Base-by-base conservation (phyloP, 768 basidiomycete genomes). In the Mycena belliarum region DNA sequence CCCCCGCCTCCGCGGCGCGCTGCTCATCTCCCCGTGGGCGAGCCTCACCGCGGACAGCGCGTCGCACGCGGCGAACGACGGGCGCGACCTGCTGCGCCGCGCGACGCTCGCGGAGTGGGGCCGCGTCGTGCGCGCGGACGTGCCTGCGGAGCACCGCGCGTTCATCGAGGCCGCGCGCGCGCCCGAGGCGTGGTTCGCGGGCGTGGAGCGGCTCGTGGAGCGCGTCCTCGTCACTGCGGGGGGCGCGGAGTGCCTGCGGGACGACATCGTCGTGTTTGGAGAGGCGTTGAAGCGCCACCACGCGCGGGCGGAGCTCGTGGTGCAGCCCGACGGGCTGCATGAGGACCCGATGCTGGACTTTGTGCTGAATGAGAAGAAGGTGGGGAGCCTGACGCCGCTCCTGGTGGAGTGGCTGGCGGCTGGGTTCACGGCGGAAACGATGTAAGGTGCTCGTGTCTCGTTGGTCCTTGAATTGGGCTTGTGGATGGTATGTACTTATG, bases 181-280 rank as follows among this genome's bases (percentile, higher is more conserved):
- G 0, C 70, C 73, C 15, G 65, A 67, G 6, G 63, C 53, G 12
- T 77, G 74, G 75, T 76, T 75, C 53, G 61, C 63, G 3, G 69
- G 72, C 1, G 55, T 73, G 1, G 69, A 70, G 4, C 60, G 46
- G 5, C 50, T 75, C 10, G 72, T 75, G 2, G 63, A 64, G 9
- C 67, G 72, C 20, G 60, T 77, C 2, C 58, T 76, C 10, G 66
- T 79, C 33, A 76, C 74, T 3, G 71, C 66, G 3, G 75, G 77
- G 1, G 64, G 65, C 21, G 54, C 55, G 0, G 76, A 77, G 54
- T 71, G 70, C 35, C 52, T 75, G 51, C 66, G 68, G 49, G 73
- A 74, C 37, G 69, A 70, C 40, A 70, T 73, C 42, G 59, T 72
- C 7, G 41, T 57, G 3, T 60, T 71, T 25, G 64, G 47, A 18